Base-by-base conservation (phyloP, 306 rosid species). In the Medicago lupulina region DNA sequence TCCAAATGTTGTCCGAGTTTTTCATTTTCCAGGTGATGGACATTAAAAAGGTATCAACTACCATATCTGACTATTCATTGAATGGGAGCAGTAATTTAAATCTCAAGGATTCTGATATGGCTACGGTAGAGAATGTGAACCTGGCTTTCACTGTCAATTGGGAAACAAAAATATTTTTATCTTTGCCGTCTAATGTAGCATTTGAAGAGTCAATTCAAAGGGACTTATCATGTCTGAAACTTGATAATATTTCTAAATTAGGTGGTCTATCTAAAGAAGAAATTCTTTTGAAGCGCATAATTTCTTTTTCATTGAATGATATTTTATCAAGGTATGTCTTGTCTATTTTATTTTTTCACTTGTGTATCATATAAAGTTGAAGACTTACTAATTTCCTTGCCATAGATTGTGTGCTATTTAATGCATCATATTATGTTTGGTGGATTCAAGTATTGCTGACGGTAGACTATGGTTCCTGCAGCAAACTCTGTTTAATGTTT, bases 201-300 rank as follows among this genome's bases (percentile, higher is more conserved):
- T 79, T 79, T 58, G 80, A 80, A 76, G 82, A 79, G 73, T 68
- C 81, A 31, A 78, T 75, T 77, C 85, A 77, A 74, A 62, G 43
- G 44, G 83, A 67, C 70, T 78, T 80, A 19, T 77, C 90, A 11
- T 71, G 65, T 25, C 57, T 81, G 68, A 80, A 84, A 59, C 79
- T 61, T 60, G 74, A 64, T 55, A 72, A 67, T 59, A 55, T 65
- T 73, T 72, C 82, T 65, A 87, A 84, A 82, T 81, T 94, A 82
- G 97, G 96, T 49, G 97, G 95, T 75, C 90, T 94, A 74, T 91
- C 92, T 12, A 85, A 87, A 84, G 98, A 94, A 80, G 90, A 86
- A 76, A 77, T 84, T 61, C 78, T 79, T 77, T 79, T 94, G 73
- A 91, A 86, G 91, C 89, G 82, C 60, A 88, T 92, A 79, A 62